Percentiles rank a stretch among this genome's conserved stretches.
Conservation (phyloP, 495 filamentous ascomycete genomes). For the Pyrenula massariospora region DNA sequence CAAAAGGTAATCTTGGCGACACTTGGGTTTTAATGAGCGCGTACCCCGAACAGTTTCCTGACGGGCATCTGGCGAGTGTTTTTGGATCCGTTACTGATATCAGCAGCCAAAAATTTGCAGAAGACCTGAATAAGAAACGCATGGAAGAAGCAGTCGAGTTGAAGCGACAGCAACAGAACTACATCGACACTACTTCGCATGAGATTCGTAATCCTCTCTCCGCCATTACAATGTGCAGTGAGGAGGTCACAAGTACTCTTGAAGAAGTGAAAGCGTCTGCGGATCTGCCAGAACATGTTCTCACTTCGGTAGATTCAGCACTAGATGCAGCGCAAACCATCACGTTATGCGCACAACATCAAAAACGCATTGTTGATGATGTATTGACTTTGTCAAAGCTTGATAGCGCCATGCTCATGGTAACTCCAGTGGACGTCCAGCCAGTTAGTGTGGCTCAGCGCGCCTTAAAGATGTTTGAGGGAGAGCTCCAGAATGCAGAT, state of each 20-base stretch:
- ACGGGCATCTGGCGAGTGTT: conserved; percentile 51
- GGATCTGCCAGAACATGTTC: conserved; percentile 2
- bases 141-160: conserved; percentile 53
- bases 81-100: conserved; percentile 40
- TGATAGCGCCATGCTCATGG: conserved; percentile 60
- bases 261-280: conserved; percentile 21
- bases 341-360: conserved; percentile 60
- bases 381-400: conserved; percentile 72
- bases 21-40: conserved; percentile 64
- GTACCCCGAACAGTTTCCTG: conserved; percentile 48
- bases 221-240: conserved; percentile 70
- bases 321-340: conserved; percentile 69
- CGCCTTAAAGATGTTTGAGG: conserved; percentile 61
- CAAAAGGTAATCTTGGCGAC: conserved; percentile 42
- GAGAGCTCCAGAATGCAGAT: conserved; percentile 54
- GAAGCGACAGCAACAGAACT: conserved; percentile 66
- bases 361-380: conserved; percentile 72
- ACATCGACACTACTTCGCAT: conserved; percentile 82
- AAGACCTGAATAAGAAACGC: conserved; percentile 41
- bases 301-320: conserved; percentile 40
- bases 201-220: conserved; percentile 79
- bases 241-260: conserved; percentile 55
- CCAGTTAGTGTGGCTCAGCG: conserved; percentile 55
- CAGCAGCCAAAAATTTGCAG: conserved; percentile 32
- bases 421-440: conserved; percentile 55